Percentiles rank a stretch among this genome's conserved stretches.
phyloP scores from a whole-genome alignment of 441 rosid species.

The Arabidopsis lyrata region DNA sequence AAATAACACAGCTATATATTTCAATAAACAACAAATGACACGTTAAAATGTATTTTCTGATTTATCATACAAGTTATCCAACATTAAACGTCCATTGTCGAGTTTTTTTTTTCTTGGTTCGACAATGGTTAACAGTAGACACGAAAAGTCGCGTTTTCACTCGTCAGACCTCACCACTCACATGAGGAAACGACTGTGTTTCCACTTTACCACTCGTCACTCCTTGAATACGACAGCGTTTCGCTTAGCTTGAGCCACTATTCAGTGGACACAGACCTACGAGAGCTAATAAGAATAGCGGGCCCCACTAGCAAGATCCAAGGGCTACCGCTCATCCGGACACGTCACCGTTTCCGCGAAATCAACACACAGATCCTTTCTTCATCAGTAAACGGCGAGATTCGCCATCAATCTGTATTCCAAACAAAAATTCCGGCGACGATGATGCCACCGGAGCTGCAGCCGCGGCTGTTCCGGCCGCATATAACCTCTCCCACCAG shows the following conservation, averaged over 20 bases:
- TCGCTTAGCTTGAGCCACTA: neutral
- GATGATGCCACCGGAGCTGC: constrained; percentile 97
- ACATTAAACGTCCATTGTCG: neutral
- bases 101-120: neutral
- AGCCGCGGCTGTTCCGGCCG: constrained; percentile 84
- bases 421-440: constrained; percentile 40
- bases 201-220: neutral
- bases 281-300: neutral
- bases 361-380: constrained; percentile 40
- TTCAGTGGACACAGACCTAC: constrained; percentile 25
- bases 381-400: constrained; percentile 35
- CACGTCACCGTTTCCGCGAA: constrained; percentile 44
- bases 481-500: constrained; percentile 69
- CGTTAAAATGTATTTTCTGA: neutral
- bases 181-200: too few species aligned
- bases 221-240: constrained; percentile 10
- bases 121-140: neutral
- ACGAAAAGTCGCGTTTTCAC: constrained; percentile 2
- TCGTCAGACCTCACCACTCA: too few species aligned
- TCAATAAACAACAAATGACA: neutral
- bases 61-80: neutral
- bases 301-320: constrained; percentile 35
- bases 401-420: constrained; percentile 14
- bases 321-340: constrained; percentile 34
- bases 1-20: too few species aligned